Percentiles rank a stretch among this genome's conserved stretches.
Conservation (phyloP, 1,284 basidiomycete genomes). For the Erythrobasidium hasegawianum region DNA sequence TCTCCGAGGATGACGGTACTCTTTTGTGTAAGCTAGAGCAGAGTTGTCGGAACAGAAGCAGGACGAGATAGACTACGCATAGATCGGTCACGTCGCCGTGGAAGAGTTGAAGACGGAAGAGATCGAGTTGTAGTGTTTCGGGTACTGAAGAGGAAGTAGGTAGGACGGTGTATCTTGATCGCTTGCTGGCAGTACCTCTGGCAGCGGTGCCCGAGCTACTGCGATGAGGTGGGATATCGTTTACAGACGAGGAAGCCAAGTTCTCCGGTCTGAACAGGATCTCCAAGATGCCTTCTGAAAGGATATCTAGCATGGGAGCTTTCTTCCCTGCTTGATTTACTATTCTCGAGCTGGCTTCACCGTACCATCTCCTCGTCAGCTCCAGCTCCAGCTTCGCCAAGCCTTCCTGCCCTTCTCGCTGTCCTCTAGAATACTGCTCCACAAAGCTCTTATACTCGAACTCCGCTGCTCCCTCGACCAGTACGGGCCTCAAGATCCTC, state of each 20-base stretch:
- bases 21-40: conserved; percentile 54
- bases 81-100: conserved; percentile 71
- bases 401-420: not conserved
- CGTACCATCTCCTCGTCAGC: not conserved
- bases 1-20: conserved; percentile 47
- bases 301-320: conserved; percentile 18
- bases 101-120: conserved; percentile 64
- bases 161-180: conserved; percentile 44
- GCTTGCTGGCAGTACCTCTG: not conserved
- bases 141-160: conserved; percentile 58
- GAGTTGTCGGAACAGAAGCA: conserved; percentile 73
- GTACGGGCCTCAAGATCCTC: conserved; percentile 76
- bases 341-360: conserved; percentile 52
- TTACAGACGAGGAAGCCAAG: not conserved
- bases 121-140: conserved; percentile 81
- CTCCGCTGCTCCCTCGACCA: conserved; percentile 72
- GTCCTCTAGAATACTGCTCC: conserved; percentile 54
- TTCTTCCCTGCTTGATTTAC: conserved; percentile 51
- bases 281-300: conserved; percentile 61
- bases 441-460: conserved; percentile 78
- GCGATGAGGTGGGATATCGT: not conserved
- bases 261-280: conserved; percentile 60
- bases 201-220: not conserved
- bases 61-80: conserved; percentile 70
- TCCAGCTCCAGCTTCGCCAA: too few relatives aligned